A percentile compares a stretch with the other conserved stretches of the same genome.
Evolutionary conservation across 352 stramenopile species (phyloP).

Genomic region (Pilasporangium apinafurcum): DNA sequence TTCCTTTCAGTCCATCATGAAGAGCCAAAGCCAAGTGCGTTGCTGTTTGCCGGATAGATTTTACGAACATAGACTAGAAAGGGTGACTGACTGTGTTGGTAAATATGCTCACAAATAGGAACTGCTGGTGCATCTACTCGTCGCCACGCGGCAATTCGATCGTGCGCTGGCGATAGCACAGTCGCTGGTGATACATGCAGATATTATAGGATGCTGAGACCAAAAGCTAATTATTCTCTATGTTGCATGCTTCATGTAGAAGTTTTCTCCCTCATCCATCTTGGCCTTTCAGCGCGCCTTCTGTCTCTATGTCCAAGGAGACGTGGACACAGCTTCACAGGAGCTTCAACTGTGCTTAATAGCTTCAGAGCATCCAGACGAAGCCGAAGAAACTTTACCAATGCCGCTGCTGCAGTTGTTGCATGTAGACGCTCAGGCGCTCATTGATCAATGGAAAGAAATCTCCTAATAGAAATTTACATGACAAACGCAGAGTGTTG

Average conservation of each 20-base stretch:
- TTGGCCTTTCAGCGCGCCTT: constrained; percentile 23
- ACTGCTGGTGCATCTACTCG: constrained; percentile 33
- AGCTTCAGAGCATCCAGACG: no score
- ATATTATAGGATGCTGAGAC: background rate
- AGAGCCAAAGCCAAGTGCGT: constrained; percentile 23
- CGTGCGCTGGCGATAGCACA: constrained; percentile 17
- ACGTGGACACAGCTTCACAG: constrained; percentile 1
- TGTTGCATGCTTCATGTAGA: no score
- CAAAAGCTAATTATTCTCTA: no score
- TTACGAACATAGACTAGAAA: background rate
- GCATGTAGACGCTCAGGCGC: constrained; percentile 5
- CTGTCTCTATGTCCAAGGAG: constrained; percentile 15
- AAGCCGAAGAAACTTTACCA: constrained; percentile 3
- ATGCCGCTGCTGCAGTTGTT: no score
- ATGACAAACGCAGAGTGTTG: no score
- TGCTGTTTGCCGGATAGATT: background rate
- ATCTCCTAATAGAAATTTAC: no score
- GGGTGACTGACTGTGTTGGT: no score
- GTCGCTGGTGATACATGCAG: no score
- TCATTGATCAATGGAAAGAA: no score
- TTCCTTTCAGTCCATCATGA: no score
- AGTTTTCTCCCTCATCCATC: no score
- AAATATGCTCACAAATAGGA: constrained; percentile 19
- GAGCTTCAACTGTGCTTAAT: constrained; percentile 1
- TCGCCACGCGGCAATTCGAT: constrained; percentile 12